phyloP scores from a whole-genome alignment of 176 grass and related monocot species.

The Cenchrus purpureus region DNA sequence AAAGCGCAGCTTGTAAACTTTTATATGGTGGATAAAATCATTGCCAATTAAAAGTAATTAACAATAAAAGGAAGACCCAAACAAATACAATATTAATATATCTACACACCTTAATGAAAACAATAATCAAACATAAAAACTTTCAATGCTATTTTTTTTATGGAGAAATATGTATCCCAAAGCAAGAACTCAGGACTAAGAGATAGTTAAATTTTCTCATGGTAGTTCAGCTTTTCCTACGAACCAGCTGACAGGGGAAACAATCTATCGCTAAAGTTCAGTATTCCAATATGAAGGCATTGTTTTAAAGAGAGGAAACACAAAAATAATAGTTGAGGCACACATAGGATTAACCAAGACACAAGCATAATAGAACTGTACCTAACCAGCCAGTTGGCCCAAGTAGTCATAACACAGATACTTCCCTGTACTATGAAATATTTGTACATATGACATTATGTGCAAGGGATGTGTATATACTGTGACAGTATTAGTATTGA shows the following conservation, averaged over 20 bases:
- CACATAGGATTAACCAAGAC: not conserved
- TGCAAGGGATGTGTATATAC: not conserved
- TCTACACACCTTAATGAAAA: not conserved
- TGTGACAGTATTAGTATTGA: conserved; percentile 16
- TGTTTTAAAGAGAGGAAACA: not conserved
- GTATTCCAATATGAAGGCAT: conserved; percentile 2
- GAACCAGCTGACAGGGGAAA: not conserved
- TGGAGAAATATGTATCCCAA: not conserved
- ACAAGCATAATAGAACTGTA: not conserved
- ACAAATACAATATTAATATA: conserved; percentile 17
- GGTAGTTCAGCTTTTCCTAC: conserved; percentile 12
- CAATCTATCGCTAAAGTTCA: not conserved
- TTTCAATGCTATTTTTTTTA: conserved; percentile 15
- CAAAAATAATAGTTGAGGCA: no score
- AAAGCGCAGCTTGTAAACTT: conserved; percentile 29
- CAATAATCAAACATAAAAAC: not conserved
- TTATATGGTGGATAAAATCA: conserved; percentile 26
- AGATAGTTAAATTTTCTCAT: not conserved
- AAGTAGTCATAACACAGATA: not conserved
- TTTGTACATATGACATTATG: conserved; percentile 8
- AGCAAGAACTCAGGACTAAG: conserved; percentile 19
- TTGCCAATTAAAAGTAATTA: not conserved
- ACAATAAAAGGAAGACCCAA: conserved; percentile 14
- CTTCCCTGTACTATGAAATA: not conserved
- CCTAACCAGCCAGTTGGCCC: not conserved